Evolutionary conservation across 495 filamentous ascomycete species (phyloP).

Genomic region (Penicillium taxi): DNA sequence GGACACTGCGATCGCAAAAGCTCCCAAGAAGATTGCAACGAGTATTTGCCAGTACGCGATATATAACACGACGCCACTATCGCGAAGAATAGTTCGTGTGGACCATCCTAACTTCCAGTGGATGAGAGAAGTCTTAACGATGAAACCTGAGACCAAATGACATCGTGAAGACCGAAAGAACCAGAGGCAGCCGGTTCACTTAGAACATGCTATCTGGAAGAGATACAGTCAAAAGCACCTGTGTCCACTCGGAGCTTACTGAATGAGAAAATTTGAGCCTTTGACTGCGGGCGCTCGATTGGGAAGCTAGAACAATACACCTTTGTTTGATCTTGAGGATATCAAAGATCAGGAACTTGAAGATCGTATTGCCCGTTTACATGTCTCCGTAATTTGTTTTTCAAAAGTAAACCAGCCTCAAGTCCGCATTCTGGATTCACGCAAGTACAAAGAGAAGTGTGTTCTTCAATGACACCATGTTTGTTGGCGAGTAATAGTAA

Average conservation of each 20-base stretch:
- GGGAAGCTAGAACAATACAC: too few relatives aligned
- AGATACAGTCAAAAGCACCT: background rate
- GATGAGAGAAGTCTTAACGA: constrained; percentile 8
- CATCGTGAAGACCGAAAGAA: background rate
- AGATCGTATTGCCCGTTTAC: background rate
- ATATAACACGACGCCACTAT: constrained; percentile 6
- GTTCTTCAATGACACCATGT: background rate
- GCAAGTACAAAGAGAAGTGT: background rate
- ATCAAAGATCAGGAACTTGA: background rate
- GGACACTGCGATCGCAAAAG: constrained; percentile 7
- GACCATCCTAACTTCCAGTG: constrained; percentile 1
- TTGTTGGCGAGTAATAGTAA: background rate
- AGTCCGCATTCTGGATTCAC: background rate
- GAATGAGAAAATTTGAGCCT: too few relatives aligned
- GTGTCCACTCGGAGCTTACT: too few relatives aligned
- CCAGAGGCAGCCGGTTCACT: background rate
- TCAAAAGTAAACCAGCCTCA: background rate
- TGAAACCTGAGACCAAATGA: background rate
- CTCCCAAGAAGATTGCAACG: background rate
- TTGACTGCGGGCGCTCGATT: too few relatives aligned
- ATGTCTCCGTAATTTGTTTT: background rate
- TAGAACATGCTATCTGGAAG: background rate
- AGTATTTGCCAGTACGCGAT: constrained; percentile 4
- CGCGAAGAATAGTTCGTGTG: constrained; percentile 4
- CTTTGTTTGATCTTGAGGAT: background rate